phyloP scores from a whole-genome alignment of 2,329 filamentous ascomycete genomes.

The Monosporascus cannonballus region DNA sequence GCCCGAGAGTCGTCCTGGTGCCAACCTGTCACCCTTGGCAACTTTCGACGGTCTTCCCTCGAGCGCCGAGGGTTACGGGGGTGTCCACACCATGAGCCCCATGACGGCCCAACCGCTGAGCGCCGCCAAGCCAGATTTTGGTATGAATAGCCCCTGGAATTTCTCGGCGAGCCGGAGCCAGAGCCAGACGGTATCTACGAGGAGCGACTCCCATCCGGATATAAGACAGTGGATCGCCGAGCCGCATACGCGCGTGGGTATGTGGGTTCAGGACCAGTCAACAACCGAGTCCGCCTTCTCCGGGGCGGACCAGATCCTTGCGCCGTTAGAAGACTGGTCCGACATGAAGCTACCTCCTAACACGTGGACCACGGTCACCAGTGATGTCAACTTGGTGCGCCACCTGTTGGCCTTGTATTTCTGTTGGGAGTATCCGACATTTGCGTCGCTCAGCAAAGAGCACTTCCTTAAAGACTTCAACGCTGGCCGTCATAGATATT shows the following conservation, averaged over 20 bases:
- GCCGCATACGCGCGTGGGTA: slow-evolving; percentile 40
- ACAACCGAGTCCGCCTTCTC: slow-evolving; percentile 28
- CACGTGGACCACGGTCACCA: slow-evolving; percentile 57
- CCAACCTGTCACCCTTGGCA: slow-evolving; percentile 22
- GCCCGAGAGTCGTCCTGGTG: slow-evolving; percentile 17
- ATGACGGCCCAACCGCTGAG: slow-evolving; percentile 24
- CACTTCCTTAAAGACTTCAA: slow-evolving; percentile 63
- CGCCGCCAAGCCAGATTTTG: slow-evolving; percentile 31
- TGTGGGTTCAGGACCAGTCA: slow-evolving; percentile 42
- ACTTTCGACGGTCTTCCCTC: slow-evolving; percentile 13
- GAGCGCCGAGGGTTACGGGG: slow-evolving; percentile 15
- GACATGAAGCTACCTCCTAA: slow-evolving; percentile 35
- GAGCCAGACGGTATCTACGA: slow-evolving; percentile 39
- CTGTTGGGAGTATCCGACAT: slow-evolving; percentile 71
- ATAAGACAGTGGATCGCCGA: slow-evolving; percentile 41
- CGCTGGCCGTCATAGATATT: slow-evolving; percentile 56
- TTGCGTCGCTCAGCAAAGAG: slow-evolving; percentile 65
- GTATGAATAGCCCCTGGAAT: slow-evolving; percentile 43
- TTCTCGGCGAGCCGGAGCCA: slow-evolving; percentile 31
- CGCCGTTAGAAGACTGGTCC: slow-evolving; percentile 34
- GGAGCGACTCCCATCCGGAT: slow-evolving; percentile 42
- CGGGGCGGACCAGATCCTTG: slow-evolving; percentile 42
- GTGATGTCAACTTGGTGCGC: slow-evolving; percentile 51
- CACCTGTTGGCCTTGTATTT: slow-evolving; percentile 64
- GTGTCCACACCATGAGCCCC: slow-evolving; percentile 26